Percentiles rank a stretch among this genome's conserved stretches.
These are phyloP conservation scores for Aspergillus sclerotialis DNA, from an alignment of 2,329 filamentous ascomycete genomes.

Conservation along the genomic window DNA sequence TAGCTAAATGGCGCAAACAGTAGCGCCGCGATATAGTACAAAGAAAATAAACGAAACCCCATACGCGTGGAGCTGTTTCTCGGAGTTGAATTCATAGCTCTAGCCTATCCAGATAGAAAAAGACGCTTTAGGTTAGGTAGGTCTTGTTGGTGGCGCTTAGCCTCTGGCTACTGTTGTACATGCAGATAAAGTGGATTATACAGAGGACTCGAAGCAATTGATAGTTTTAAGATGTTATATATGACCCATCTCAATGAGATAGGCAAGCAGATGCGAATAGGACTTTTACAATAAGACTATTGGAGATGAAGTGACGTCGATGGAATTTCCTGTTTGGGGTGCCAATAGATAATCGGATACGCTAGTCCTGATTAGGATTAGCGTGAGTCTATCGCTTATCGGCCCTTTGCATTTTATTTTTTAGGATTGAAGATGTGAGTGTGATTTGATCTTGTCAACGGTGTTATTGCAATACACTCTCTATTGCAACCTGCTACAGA, in stretches of 20 bases:
- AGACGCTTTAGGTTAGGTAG: too few relatives aligned
- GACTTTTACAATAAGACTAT: too few relatives aligned
- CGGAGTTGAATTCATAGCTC: too few relatives aligned
- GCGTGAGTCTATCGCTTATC: slow-evolving; percentile 16
- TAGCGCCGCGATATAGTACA: slow-evolving; percentile 8
- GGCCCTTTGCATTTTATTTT: slow-evolving; percentile 8
- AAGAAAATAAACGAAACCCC: background rate
- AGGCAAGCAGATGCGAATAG: background rate
- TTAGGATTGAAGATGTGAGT: slow-evolving; percentile 1
- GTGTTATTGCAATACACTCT: too few relatives aligned
- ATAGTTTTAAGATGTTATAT: background rate
- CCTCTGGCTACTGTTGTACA: too few relatives aligned
- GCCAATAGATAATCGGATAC: background rate
- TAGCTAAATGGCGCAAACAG: slow-evolving; percentile 12
- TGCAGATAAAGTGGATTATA: too few relatives aligned
- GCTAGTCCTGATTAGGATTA: slow-evolving; percentile 7
- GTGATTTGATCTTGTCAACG: too few relatives aligned
- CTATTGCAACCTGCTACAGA: too few relatives aligned
- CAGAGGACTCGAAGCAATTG: background rate
- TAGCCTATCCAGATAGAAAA: too few relatives aligned
- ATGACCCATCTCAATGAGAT: background rate
- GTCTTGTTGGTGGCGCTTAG: too few relatives aligned
- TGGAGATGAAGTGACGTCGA: slow-evolving; percentile 5
- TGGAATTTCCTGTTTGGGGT: slow-evolving; percentile 2
- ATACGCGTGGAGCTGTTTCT: too few relatives aligned